Percentiles rank a stretch among this genome's conserved stretches.
Conservation (phyloP, 495 filamentous ascomycete genomes). For the Aspergillus ellipticus region DNA sequence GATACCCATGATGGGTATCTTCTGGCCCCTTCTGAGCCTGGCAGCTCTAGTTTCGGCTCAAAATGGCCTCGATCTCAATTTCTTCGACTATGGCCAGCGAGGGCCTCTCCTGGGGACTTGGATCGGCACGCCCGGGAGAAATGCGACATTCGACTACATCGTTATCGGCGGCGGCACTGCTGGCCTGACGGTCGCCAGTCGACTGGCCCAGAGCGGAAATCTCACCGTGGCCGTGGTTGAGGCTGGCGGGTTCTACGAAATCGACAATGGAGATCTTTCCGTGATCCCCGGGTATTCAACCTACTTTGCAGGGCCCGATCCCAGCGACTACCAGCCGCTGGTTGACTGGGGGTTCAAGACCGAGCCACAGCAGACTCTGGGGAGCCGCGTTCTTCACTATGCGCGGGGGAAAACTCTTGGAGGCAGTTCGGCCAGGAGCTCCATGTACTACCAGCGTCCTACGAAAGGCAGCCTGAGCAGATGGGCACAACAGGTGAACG, state of each 20-base stretch:
- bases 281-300: conserved; percentile 50
- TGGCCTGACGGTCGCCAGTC: conserved; percentile 38
- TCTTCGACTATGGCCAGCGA: conserved; percentile 16
- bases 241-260: conserved; percentile 52
- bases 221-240: conserved; percentile 47
- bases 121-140: conserved; percentile 9
- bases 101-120: conserved; percentile 15
- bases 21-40: background rate
- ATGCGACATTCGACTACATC: conserved; percentile 33
- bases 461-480: conserved; percentile 36
- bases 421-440: conserved; percentile 38
- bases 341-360: conserved; percentile 49
- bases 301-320: conserved; percentile 49
- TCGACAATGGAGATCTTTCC: conserved; percentile 43
- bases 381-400: conserved; percentile 26
- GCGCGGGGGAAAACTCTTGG: conserved; percentile 25
- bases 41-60: conserved; percentile 4
- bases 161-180: conserved; percentile 38
- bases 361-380: conserved; percentile 28
- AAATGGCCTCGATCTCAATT: conserved; percentile 6
- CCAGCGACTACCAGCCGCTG: conserved; percentile 39
- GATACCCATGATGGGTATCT: background rate
- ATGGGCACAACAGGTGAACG: conserved; percentile 55
- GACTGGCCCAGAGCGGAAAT: conserved; percentile 27
- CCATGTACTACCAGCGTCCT: conserved; percentile 40